Evolutionary conservation across 352 stramenopile genomes (phyloP).

Genomic region (Phytophthora melonis): DNA sequence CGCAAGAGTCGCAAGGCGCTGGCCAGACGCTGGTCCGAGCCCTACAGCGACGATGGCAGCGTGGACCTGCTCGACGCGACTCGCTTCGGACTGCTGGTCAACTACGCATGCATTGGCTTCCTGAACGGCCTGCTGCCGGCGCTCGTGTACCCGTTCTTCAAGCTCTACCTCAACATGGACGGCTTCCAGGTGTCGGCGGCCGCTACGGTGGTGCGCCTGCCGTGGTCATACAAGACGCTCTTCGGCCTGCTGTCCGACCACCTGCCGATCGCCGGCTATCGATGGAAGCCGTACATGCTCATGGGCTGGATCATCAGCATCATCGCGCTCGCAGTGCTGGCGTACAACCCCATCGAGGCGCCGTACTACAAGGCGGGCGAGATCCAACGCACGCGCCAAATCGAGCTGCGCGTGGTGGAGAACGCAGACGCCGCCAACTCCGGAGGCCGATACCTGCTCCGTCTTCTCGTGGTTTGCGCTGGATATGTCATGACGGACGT

Average conservation of each 20-base stretch:
- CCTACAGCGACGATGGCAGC: constrained; percentile 47
- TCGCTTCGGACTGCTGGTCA: constrained; percentile 69
- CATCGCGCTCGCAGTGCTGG: constrained; percentile 39
- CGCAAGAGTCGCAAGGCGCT: constrained; percentile 49
- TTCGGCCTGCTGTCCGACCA: constrained; percentile 78
- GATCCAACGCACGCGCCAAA: constrained; percentile 65
- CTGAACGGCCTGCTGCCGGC: constrained; percentile 70
- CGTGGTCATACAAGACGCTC: constrained; percentile 85
- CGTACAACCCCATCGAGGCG: constrained; percentile 55
- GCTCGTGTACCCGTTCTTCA: constrained; percentile 82
- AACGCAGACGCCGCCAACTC: constrained; percentile 55
- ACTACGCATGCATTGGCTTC: constrained; percentile 81
- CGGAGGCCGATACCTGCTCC: constrained; percentile 62
- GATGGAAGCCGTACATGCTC: constrained; percentile 79
- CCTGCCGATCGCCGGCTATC: constrained; percentile 67
- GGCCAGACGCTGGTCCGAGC: constrained; percentile 48
- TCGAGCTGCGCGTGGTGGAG: constrained; percentile 49
- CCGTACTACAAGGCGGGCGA: constrained; percentile 64
- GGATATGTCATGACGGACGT: constrained; percentile 79
- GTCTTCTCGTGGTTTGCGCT: constrained; percentile 66
- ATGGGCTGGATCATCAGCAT: constrained; percentile 72
- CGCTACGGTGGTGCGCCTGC: constrained; percentile 62
- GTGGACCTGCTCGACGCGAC: constrained; percentile 51
- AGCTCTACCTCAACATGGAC: constrained; percentile 83
- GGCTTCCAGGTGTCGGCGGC: constrained; percentile 71